These are phyloP conservation scores for Akanthomyces lecanii DNA, from an alignment of 2,329 filamentous ascomycete species.

Conservation along the genomic window DNA sequence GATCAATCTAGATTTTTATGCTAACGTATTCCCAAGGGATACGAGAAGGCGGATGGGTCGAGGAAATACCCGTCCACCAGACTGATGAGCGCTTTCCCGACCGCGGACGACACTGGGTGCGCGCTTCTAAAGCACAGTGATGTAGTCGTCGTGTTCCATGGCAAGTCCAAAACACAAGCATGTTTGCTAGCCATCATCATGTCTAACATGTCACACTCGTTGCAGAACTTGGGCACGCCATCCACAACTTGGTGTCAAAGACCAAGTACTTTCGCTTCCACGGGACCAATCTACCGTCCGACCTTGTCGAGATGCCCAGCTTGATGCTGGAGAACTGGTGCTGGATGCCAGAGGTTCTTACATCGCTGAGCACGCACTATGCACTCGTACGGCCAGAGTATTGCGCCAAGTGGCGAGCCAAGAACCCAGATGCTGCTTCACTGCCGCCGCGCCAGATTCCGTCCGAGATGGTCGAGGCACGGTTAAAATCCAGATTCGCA, in stretches of 20 bases:
- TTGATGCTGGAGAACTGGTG: conserved; percentile 20
- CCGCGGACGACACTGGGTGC: conserved; percentile 27
- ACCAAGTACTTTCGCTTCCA: conserved; percentile 12
- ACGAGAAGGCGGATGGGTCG: not conserved
- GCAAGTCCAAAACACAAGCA: not conserved
- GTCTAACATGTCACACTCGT: not conserved
- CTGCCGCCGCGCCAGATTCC: conserved; percentile 4
- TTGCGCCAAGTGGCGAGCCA: conserved; percentile 5
- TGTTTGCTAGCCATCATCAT: not conserved
- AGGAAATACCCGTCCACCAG: not conserved
- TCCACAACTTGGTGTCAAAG: conserved; percentile 19
- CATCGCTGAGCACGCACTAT: conserved; percentile 13
- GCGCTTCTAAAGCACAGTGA: conserved; percentile 53
- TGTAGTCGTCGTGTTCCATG: conserved; percentile 52
- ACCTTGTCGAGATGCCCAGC: conserved; percentile 19
- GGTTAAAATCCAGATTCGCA: not conserved
- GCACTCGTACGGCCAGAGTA: conserved; percentile 1
- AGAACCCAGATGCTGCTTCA: not conserved
- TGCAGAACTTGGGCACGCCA: conserved; percentile 20
- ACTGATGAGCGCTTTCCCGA: not conserved
- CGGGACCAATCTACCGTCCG: conserved; percentile 14
- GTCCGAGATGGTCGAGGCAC: conserved; percentile 1
- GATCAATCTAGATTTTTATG: too few relatives aligned
- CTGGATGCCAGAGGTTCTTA: conserved; percentile 16
- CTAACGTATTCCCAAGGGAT: not conserved